Conservation (phyloP, 768 basidiomycete genomes). For the Kwoniella mangroviensis region DNA sequence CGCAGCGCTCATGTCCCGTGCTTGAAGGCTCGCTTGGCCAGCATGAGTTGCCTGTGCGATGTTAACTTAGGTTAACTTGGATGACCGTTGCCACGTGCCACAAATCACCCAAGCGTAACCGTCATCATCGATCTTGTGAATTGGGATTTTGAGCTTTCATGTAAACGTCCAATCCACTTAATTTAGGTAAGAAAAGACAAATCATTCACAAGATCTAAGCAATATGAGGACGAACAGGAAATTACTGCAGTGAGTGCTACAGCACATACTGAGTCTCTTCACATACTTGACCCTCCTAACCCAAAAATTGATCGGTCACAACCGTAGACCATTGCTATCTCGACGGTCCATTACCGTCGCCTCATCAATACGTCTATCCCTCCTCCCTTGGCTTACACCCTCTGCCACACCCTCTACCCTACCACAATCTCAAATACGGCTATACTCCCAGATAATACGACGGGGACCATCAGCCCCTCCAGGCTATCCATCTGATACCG, state of each 20-base stretch:
- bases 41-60: too few relatives aligned
- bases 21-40: too few relatives aligned
- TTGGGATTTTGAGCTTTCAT: too few relatives aligned
- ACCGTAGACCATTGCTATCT: not conserved
- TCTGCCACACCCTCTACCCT: not conserved
- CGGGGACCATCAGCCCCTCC: constrained; percentile 14
- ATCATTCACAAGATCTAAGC: not conserved
- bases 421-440: not conserved
- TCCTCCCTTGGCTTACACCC: not conserved
- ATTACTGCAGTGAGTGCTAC: not conserved
- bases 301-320: not conserved
- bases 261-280: not conserved
- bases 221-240: not conserved
- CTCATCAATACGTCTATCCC: not conserved
- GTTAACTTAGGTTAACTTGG: too few relatives aligned
- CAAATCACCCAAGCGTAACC: too few relatives aligned
- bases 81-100: too few relatives aligned
- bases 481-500: constrained; percentile 19
- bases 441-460: constrained; percentile 8
- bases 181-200: too few relatives aligned
- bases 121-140: too few relatives aligned
- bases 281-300: not conserved
- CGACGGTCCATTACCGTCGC: not conserved
- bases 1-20: too few relatives aligned
- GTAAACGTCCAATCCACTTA: too few relatives aligned